A percentile compares a stretch with the other conserved stretches of the same genome.
Evolutionary conservation across 164 flowering plant species (phyloP).

Genomic region (Annona squamosa): DNA sequence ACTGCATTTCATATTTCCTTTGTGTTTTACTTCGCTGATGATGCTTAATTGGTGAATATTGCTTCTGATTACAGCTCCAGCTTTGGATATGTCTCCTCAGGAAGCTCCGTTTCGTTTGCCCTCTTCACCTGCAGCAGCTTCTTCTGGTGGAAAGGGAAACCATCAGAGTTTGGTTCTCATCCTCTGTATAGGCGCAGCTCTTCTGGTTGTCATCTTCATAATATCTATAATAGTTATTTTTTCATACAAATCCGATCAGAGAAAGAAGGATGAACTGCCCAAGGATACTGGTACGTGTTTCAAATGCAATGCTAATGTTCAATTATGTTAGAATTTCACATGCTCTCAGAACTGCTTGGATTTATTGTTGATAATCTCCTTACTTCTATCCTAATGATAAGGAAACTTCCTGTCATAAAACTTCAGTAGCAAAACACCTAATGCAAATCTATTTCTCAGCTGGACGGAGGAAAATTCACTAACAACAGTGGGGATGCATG

Average conservation of each 20-base stretch:
- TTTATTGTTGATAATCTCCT: not conserved
- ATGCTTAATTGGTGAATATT: not conserved
- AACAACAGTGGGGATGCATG: too few relatives aligned
- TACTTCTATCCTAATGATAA: too few relatives aligned
- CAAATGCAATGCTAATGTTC: not conserved
- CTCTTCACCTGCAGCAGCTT: conserved; percentile 23
- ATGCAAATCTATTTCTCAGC: too few relatives aligned
- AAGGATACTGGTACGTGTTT: conserved; percentile 48
- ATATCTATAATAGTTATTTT: conserved; percentile 40
- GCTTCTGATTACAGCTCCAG: conserved; percentile 47
- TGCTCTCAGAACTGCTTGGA: not conserved
- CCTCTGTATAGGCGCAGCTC: conserved; percentile 50
- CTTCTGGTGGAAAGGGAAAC: conserved; percentile 25
- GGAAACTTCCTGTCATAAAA: too few relatives aligned
- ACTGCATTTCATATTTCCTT: not conserved
- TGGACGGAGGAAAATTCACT: too few relatives aligned
- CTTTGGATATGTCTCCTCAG: conserved; percentile 36
- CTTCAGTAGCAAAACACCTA: too few relatives aligned
- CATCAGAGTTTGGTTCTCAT: conserved; percentile 46
- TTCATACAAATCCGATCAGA: conserved; percentile 29
- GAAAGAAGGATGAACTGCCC: conserved; percentile 33
- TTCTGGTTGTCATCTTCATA: conserved; percentile 35
- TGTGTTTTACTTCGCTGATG: not conserved
- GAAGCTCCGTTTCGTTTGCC: conserved; percentile 27
- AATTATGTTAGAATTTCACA: not conserved